phyloP scores from a whole-genome alignment of 495 filamentous ascomycete genomes.

The Cairneyella variabilis region DNA sequence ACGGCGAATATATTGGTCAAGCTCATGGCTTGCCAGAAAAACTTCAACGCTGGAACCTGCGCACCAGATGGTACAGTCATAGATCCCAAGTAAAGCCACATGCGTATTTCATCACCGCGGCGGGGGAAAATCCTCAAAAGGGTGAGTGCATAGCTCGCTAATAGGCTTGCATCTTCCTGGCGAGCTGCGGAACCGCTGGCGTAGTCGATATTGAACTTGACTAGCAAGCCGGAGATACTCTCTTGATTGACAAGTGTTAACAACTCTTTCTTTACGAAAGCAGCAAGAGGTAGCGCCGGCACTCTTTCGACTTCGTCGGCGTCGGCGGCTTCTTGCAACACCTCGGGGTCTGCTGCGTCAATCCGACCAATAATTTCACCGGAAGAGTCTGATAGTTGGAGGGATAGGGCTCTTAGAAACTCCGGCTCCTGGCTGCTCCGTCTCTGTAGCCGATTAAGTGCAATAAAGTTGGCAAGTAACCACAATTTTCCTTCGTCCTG shows the following conservation, averaged over 20 bases:
- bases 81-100: constrained; percentile 88
- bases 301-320: constrained; percentile 9
- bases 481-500: constrained; percentile 50
- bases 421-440: constrained; percentile 44
- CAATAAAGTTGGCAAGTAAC: constrained; percentile 79
- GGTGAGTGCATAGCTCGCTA: constrained; percentile 85
- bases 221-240: constrained; percentile 57
- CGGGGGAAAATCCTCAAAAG: constrained; percentile 82
- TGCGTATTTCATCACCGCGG: constrained; percentile 82
- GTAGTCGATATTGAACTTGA: constrained; percentile 33
- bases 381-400: constrained; percentile 58
- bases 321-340: constrained; percentile 16
- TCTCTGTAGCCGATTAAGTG: constrained; percentile 54
- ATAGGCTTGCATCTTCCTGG: constrained; percentile 61
- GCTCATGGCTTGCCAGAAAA: constrained; percentile 79
- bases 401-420: constrained; percentile 63
- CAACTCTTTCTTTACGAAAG: constrained; percentile 58
- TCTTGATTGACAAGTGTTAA: constrained; percentile 61
- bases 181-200: constrained; percentile 28
- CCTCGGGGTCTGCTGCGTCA: constrained; percentile 36
- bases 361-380: constrained; percentile 51
- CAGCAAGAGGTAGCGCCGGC: constrained; percentile 37
- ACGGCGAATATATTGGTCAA: constrained; percentile 61
- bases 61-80: constrained; percentile 42
- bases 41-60: constrained; percentile 71